Evolutionary conservation across 495 filamentous ascomycete species (phyloP).

Genomic region (Collariella sp.): DNA sequence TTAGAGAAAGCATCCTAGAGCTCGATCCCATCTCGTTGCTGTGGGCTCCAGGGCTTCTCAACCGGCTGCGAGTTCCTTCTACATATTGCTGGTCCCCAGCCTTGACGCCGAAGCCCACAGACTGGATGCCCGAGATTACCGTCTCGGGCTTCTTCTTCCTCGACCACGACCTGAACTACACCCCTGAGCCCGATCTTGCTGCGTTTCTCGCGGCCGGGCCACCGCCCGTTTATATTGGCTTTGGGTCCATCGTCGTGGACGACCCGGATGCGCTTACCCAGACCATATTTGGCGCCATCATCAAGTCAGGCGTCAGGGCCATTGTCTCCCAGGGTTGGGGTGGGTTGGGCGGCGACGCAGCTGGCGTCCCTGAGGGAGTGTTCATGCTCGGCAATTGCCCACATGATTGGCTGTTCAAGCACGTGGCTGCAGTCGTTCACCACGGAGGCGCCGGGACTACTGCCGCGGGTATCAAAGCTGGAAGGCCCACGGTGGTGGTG

Average conservation of each 20-base stretch:
- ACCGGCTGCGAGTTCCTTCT: constrained; percentile 51
- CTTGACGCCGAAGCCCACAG: constrained; percentile 54
- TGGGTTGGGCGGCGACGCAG: constrained; percentile 54
- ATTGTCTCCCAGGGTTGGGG: constrained; percentile 79
- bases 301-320: constrained; percentile 57
- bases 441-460: constrained; percentile 80
- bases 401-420: constrained; percentile 76
- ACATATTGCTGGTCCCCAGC: constrained; percentile 62
- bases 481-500: constrained; percentile 64
- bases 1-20: constrained; percentile 49
- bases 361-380: constrained; percentile 55
- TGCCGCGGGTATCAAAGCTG: constrained; percentile 60
- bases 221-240: constrained; percentile 72
- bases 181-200: constrained; percentile 45
- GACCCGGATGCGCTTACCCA: constrained; percentile 59
- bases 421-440: constrained; percentile 68
- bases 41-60: constrained; percentile 57
- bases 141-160: constrained; percentile 60
- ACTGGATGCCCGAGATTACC: constrained; percentile 55
- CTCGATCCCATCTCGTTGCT: constrained; percentile 54
- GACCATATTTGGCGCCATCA: constrained; percentile 60
- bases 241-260: constrained; percentile 75
- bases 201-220: constrained; percentile 51
- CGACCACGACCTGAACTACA: constrained; percentile 51
- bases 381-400: constrained; percentile 72